Conservation (phyloP, 2,329 filamentous ascomycete species). For the Ophiostoma australiae region DNA sequence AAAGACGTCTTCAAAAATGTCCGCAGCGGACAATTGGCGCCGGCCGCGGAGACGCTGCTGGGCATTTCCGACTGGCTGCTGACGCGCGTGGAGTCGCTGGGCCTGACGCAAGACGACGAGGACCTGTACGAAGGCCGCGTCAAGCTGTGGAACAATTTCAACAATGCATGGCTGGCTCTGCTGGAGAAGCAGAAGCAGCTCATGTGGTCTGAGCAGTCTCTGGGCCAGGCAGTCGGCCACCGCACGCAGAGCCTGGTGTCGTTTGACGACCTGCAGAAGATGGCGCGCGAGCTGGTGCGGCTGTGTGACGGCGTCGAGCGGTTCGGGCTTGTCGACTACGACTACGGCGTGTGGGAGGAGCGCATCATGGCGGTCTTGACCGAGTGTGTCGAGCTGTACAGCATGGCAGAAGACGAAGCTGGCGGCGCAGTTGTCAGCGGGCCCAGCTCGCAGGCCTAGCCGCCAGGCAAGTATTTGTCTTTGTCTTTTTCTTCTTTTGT, state of each 20-base stretch:
- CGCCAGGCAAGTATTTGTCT: not conserved
- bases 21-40: conserved; percentile 47
- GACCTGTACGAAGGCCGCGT: conserved; percentile 69
- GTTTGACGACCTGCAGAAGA: conserved; percentile 63
- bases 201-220: conserved; percentile 49
- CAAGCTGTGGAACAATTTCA: conserved; percentile 89
- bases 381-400: conserved; percentile 45
- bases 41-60: conserved; percentile 49
- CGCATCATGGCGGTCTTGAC: conserved; percentile 59
- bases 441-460: conserved; percentile 14
- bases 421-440: conserved; percentile 29
- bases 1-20: conserved; percentile 68
- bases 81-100: conserved; percentile 49
- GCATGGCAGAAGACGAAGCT: conserved; percentile 37
- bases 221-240: conserved; percentile 41
- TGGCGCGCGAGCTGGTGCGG: conserved; percentile 76
- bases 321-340: conserved; percentile 93
- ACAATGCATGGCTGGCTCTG: conserved; percentile 80
- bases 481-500: not conserved
- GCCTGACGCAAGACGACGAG: conserved; percentile 78
- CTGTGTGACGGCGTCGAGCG: conserved; percentile 83
- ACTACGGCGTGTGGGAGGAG: conserved; percentile 95
- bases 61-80: conserved; percentile 53
- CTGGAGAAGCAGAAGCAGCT: conserved; percentile 80
- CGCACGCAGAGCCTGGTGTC: conserved; percentile 61